Evolutionary conservation across 345 rosid genomes (phyloP).

Genomic region (Rhizophora mangle): DNA sequence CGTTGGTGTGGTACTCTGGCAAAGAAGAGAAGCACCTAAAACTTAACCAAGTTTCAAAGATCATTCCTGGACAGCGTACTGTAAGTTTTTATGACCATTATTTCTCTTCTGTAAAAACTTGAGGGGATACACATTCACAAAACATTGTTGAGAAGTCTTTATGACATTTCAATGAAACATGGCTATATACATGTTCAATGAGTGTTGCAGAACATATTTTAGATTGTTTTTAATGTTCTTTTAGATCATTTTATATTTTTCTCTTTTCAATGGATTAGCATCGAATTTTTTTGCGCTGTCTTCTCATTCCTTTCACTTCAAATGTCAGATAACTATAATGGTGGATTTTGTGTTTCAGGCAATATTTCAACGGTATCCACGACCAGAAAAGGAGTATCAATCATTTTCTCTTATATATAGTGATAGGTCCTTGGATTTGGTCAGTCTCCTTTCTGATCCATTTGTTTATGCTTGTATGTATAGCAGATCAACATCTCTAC

Average conservation of each 20-base stretch:
- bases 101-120: background rate
- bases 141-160: background rate
- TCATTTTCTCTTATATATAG: conserved; percentile 32
- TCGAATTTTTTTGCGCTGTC: background rate
- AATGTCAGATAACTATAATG: background rate
- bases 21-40: conserved; percentile 59
- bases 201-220: background rate
- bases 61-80: conserved; percentile 77
- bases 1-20: conserved; percentile 61
- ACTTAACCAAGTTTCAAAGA: conserved; percentile 58
- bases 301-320: background rate
- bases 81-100: conserved; percentile 30
- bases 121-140: background rate
- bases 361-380: conserved; percentile 33
- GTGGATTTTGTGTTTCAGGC: conserved; percentile 19
- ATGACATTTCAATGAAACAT: background rate
- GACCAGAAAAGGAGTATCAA: conserved; percentile 35
- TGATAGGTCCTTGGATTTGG: conserved; percentile 36
- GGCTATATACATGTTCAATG: background rate
- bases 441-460: conserved; percentile 6
- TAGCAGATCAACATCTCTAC: background rate
- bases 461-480: background rate
- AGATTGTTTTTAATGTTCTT: too few relatives aligned
- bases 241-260: background rate
- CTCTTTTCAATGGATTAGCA: background rate